Evolutionary conservation across 768 basidiomycete genomes (phyloP), one percentile per base, ranked within the genome.

Genomic region (Termitomyces sp.): DNA sequence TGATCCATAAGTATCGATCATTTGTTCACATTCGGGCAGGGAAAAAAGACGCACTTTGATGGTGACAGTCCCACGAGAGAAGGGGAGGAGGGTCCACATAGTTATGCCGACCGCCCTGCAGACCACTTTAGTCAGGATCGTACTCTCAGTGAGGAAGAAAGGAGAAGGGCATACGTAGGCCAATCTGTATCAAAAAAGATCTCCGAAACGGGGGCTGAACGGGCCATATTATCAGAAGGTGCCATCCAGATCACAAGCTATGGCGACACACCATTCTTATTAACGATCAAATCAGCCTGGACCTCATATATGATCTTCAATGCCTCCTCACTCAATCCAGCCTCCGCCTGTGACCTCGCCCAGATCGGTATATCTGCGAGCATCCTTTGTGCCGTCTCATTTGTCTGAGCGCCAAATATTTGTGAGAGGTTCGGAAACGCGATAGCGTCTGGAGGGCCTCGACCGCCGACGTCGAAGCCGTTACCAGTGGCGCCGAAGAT

Each of bases 1-100:
- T 34, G 1, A 25, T 11, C 5, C 12, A 32, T 5, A 8, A 40
- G 34, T 2, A 38, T 47, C 25, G 14, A 5, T 17, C 12, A 42
- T 5, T 5, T 42, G 15, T 25, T 15, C 5, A 38, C 37, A 1
- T 14, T 2, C 2, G 45, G 4, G 20, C 4, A 25, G 9, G 37
- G 7, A 29, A 5, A 7, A n/a, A 32, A 10, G 25, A 37, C 71
- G 38, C 40, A 83, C 81, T 7, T 71, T 77, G 65, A 84, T 79
- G 53, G 72, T 72, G 34, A 84, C 79, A n/a, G 66, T 76, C 7
- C 84, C 84, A 31, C 83, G 71, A 68, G 80, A 80, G 72, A 84
- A 85, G 1, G 83, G 83, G 4, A 86, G 74, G 17, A 86, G 74
- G 57, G 77, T 77, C 83, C 84, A 86, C 71, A 79, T 75, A 59